Evolutionary conservation across 352 stramenopile species (phyloP), one percentile per base, ranked within the genome.

Genomic region (Phytophthora sp.): DNA sequence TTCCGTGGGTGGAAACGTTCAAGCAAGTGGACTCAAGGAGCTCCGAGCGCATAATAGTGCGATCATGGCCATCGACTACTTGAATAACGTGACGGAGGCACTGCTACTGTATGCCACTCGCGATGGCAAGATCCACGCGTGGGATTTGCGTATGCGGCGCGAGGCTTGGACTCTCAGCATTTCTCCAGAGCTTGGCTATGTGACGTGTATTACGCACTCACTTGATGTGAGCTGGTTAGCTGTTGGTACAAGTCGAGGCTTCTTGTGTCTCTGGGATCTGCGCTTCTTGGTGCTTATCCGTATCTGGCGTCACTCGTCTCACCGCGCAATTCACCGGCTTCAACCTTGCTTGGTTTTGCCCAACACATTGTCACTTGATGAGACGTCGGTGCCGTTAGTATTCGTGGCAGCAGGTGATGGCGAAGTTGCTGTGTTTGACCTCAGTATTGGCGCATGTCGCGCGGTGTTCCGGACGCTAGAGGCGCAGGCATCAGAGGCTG

Each of bases 211-310:
- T 59, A 95, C 97, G 39, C 80, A 99, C 42, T 97, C 96, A 16
- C 84, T 95, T 39, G 96, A 99, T 73, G 89, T 95, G 36, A 97
- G 94, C 50, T 99, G 96, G 96, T 73, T 99, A 39, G 88, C 95
- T 11, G 94, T 91, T 21, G 96, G 97, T 30, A 99, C 96, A 5
- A 98, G 81, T 58, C 82, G 89, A 65, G 97, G 97, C 4, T 98
- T 97, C 71, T 84, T 99, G 56, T 95, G 90, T 57, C 67, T 99
- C 24, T 99, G 95, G 93, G 97, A 99, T 71, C 69, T 99, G 46
- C 90, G 97, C 16, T 99, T 98, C 80, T 84, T 98, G 36, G 75
- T 97, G 53, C 82, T 98, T 27, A 94, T 98, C 49, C 97, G 97
- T 29, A 88, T 99, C 13, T 99, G 96, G 97, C 82, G 94, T n/a